These are phyloP conservation scores for Alternaria gaisen DNA, from an alignment of 2,329 filamentous ascomycete species.

Conservation along the genomic window DNA sequence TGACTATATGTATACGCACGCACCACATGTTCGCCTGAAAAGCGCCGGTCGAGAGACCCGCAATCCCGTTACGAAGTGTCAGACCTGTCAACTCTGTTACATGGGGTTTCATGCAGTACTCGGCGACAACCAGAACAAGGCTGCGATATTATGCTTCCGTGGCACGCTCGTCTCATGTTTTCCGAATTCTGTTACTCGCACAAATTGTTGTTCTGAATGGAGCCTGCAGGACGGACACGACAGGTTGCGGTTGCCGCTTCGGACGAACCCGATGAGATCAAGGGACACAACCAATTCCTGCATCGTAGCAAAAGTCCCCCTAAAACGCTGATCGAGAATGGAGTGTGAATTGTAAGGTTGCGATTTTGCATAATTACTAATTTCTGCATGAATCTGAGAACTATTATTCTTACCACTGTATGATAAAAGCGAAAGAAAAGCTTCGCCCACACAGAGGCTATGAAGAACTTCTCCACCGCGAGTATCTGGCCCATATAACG, in stretches of 20 bases:
- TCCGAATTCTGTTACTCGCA: not conserved
- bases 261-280: not conserved
- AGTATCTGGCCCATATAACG: not conserved
- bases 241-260: not conserved
- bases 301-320: not conserved
- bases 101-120: constrained; percentile 21
- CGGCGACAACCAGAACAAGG: constrained; percentile 6
- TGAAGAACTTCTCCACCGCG: not conserved
- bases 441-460: not conserved
- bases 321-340: not conserved
- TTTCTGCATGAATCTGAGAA: not conserved
- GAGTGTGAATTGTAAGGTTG: not conserved
- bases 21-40: constrained; percentile 14
- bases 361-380: not conserved
- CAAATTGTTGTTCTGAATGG: not conserved
- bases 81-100: constrained; percentile 20
- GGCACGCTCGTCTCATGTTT: constrained; percentile 6
- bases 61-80: constrained; percentile 5
- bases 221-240: not conserved
- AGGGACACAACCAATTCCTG: not conserved
- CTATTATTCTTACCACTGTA: not conserved
- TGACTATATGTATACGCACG: constrained; percentile 17
- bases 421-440: not conserved
- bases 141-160: constrained; percentile 7
- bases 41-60: not conserved